Base-by-base conservation (phyloP, 257 asterid genomes). In the Lantana camara region DNA sequence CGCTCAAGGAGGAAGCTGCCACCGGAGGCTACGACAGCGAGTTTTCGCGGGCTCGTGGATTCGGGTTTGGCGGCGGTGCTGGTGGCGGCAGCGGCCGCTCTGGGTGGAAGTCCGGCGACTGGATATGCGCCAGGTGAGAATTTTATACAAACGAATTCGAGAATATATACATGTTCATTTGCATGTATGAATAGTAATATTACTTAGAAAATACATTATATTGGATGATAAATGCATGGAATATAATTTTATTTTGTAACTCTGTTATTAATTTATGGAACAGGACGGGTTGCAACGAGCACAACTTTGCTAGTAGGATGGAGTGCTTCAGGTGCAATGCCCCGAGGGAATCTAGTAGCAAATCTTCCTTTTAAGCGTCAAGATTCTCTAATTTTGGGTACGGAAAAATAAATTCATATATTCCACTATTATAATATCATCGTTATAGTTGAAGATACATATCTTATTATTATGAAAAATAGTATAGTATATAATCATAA, bases 261-360 rank as follows among this genome's bases (percentile, higher is more conserved):
- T n/a, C n/a, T n/a, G n/a, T 19, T n/a, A 3, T 38, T 14, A 19
- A 52, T 34, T 41, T 14, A 15, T 57, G 44, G 6, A 55, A 71
- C 85, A 90, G 99, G 82, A 47, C 79, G 52, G 97, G 90, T 38
- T 93, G 99, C 90, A 90, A 90, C 27, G 99, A 83, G 80, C 99
- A 93, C 74, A 93, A 93, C 87, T 93, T 90, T 47, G 99, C 99
- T 0, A 93, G 94, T 73, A 78, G 99, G 79, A 87, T 85, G 87
- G 97, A 93, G 69, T 93, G 99, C 76, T 93, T 79, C 89, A 78
- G 91, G 85, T 93, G 99, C 99, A 93, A 79, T 65, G 99, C 97
- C 52, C 97, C 99, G 0, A 85, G 95, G 72, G 97, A 93, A 63
- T 75, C 82, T 32, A 73, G 84, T 63, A 73, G 81, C 95, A 82